phyloP scores from a whole-genome alignment of 345 rosid genomes.

The Hirschfeldia incana region DNA sequence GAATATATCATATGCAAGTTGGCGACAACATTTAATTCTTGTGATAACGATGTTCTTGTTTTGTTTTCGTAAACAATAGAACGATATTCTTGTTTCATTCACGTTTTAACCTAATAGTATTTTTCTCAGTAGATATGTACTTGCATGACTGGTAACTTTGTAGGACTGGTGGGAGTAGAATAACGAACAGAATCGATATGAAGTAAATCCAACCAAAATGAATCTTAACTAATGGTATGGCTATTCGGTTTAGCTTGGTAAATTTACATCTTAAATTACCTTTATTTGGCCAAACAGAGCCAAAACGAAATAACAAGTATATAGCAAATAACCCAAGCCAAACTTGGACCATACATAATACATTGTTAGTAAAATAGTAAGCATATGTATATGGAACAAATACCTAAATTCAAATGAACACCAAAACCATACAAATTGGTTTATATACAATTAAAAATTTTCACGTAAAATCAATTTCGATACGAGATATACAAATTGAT shows the following conservation, averaged over 20 bases:
- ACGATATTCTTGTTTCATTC: constrained; percentile 29
- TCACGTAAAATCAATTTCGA: not conserved
- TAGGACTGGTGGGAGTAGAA: not conserved
- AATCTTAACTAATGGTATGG: not conserved
- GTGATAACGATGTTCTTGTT: constrained; percentile 33
- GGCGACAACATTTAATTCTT: constrained; percentile 36
- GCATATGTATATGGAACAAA: not conserved
- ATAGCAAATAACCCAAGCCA: not conserved
- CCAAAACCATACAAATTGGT: not conserved
- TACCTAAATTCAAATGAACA: not conserved
- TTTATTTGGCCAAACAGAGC: not conserved
- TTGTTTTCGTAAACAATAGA: not conserved
- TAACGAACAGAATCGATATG: not conserved
- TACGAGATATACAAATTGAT: not conserved
- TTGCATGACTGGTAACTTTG: not conserved
- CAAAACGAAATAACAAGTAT: no score
- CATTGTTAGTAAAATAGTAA: not conserved
- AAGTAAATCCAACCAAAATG: not conserved
- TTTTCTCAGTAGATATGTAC: not conserved
- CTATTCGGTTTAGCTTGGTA: not conserved
- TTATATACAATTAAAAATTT: not conserved
- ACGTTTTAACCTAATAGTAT: not conserved
- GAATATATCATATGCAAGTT: constrained; percentile 33
- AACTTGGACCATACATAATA: not conserved
- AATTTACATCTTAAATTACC: not conserved